These are phyloP conservation scores for Avena eriantha DNA, from an alignment of 176 grass and related monocot genomes.

Conservation along the genomic window DNA sequence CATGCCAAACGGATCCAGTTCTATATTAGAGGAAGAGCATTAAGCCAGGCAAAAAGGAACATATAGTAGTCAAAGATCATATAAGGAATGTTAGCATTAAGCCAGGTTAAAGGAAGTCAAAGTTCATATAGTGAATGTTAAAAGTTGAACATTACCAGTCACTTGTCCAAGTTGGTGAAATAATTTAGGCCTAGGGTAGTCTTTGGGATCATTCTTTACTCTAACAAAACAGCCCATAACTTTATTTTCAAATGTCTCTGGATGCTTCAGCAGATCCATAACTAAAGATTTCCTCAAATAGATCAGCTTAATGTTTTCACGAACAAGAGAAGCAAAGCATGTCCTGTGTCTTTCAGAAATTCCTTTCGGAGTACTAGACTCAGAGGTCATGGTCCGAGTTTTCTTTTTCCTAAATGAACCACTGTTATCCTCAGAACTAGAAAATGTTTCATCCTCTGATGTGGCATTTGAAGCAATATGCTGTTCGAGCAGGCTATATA, in stretches of 20 bases:
- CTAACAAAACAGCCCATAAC: slow-evolving; percentile 83
- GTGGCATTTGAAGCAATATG: slow-evolving; percentile 73
- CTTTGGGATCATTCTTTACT: slow-evolving; percentile 69
- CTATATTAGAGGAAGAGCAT: not conserved
- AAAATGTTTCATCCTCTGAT: slow-evolving; percentile 53
- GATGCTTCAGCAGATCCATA: slow-evolving; percentile 71
- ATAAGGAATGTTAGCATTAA: slow-evolving; percentile 11
- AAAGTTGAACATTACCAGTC: slow-evolving; percentile 59
- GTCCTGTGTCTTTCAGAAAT: slow-evolving; percentile 49
- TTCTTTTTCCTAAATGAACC: slow-evolving; percentile 46
- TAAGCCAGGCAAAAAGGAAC: not conserved
- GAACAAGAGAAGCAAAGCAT: slow-evolving; percentile 67
- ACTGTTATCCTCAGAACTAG: slow-evolving; percentile 62
- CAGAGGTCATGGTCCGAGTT: slow-evolving; percentile 29
- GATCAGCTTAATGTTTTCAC: slow-evolving; percentile 67
- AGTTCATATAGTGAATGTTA: slow-evolving; percentile 16
- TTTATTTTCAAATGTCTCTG: slow-evolving; percentile 78
- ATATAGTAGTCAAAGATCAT: slow-evolving; percentile 6
- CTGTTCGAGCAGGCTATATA: slow-evolving; percentile 65
- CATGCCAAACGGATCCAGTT: not conserved
- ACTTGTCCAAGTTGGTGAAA: slow-evolving; percentile 70
- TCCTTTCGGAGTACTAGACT: slow-evolving; percentile 32
- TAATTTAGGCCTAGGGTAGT: slow-evolving; percentile 49
- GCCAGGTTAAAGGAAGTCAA: slow-evolving; percentile 21
- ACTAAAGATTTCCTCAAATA: slow-evolving; percentile 81